These are phyloP conservation scores for Agaricus sinodeliciosus DNA, from an alignment of 768 basidiomycete species.

Conservation along the genomic window DNA sequence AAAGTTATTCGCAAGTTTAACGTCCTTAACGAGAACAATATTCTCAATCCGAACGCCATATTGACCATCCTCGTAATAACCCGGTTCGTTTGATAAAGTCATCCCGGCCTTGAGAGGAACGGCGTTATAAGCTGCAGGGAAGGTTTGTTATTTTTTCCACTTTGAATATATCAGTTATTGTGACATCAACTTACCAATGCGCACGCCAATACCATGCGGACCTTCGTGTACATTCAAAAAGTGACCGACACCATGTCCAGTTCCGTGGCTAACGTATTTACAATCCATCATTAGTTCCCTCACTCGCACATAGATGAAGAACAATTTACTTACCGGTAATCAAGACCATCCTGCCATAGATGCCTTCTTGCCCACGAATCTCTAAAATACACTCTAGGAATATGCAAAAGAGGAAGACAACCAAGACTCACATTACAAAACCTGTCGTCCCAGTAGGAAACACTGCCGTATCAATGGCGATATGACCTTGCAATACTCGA, in stretches of 20 bases:
- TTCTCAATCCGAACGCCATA: constrained; percentile 95
- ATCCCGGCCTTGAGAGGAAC: constrained; percentile 74
- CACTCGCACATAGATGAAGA: constrained; percentile 26
- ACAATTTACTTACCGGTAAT: constrained; percentile 43
- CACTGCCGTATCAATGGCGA: constrained; percentile 78
- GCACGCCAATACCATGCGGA: constrained; percentile 57
- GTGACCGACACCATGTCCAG: constrained; percentile 92
- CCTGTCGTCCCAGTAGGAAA: constrained; percentile 82
- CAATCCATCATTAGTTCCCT: too few relatives aligned
- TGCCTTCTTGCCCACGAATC: constrained; percentile 76
- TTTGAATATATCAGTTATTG: not conserved
- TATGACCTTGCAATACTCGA: constrained; percentile 86
- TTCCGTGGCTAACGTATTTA: constrained; percentile 48
- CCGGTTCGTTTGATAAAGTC: constrained; percentile 92
- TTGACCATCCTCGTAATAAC: constrained; percentile 85
- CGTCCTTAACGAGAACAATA: constrained; percentile 71
- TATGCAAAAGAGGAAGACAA: not conserved
- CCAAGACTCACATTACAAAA: constrained; percentile 25
- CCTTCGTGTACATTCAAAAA: constrained; percentile 94
- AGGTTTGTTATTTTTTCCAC: not conserved
- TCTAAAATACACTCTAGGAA: constrained; percentile 26
- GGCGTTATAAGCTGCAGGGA: constrained; percentile 51
- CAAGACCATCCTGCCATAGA: constrained; percentile 85
- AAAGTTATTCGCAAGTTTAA: constrained; percentile 69
- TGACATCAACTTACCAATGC: constrained; percentile 32